phyloP scores from a whole-genome alignment of 257 asterid species.

The Gynochthodes officinalis region DNA sequence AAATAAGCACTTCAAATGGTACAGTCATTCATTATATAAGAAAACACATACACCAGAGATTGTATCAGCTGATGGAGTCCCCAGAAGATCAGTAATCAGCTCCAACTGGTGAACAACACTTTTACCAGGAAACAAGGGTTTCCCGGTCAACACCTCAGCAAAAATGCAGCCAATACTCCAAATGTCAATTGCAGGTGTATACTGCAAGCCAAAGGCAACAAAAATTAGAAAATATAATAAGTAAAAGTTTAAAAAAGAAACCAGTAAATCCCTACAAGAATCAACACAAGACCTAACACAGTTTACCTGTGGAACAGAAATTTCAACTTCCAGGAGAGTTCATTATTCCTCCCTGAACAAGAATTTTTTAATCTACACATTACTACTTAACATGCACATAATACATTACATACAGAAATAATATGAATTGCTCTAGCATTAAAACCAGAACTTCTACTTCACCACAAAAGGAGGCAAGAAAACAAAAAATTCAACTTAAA shows the following conservation, averaged over 20 bases:
- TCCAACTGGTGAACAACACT: slow-evolving; percentile 93
- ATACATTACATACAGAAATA: slow-evolving; percentile 18
- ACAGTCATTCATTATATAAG: not conserved
- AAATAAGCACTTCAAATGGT: not conserved
- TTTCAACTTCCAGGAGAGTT: slow-evolving; percentile 89
- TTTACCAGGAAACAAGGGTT: slow-evolving; percentile 92
- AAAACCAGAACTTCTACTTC: slow-evolving; percentile 9
- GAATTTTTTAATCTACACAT: slow-evolving; percentile 74
- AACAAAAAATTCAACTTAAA: not conserved
- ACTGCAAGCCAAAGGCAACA: slow-evolving; percentile 48
- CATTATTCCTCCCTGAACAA: slow-evolving; percentile 92
- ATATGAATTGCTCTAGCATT: slow-evolving; percentile 9
- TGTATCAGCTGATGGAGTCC: slow-evolving; percentile 79
- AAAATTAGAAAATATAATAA: slow-evolving; percentile 25
- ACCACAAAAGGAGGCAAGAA: not conserved
- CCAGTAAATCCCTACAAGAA: slow-evolving; percentile 29
- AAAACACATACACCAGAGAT: slow-evolving; percentile 57
- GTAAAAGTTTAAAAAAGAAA: slow-evolving; percentile 6
- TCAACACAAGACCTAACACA: slow-evolving; percentile 47
- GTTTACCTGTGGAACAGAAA: slow-evolving; percentile 74
- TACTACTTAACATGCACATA: slow-evolving; percentile 46
- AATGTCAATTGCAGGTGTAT: slow-evolving; percentile 91
- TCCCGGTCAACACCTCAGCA: slow-evolving; percentile 80
- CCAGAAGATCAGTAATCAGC: slow-evolving; percentile 82
- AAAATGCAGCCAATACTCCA: slow-evolving; percentile 94